Conservation (phyloP, 1,284 basidiomycete genomes). For the Amanita bisporigera region DNA sequence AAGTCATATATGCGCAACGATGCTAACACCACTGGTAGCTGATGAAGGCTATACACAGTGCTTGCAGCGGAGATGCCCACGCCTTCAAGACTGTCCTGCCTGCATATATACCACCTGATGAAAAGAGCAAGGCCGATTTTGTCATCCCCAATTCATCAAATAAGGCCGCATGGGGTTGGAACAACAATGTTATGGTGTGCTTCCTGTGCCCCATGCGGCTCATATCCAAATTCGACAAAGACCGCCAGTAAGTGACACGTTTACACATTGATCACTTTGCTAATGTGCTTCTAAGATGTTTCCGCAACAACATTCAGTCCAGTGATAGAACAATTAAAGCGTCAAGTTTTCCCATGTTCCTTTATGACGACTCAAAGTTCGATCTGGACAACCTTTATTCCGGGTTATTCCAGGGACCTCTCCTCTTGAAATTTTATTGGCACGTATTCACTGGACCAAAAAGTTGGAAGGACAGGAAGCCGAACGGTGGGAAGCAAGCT, state of each 20-base stretch:
- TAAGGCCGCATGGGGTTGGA: constrained; percentile 2
- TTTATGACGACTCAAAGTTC: neutral
- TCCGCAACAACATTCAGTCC: neutral
- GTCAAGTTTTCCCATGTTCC: neutral
- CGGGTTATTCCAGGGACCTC: neutral
- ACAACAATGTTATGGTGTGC: neutral
- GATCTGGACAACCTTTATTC: neutral
- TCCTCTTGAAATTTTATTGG: neutral
- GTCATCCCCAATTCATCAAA: constrained; percentile 1
- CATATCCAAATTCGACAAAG: neutral
- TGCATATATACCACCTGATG: neutral
- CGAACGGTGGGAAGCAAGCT: neutral
- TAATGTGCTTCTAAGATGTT: neutral
- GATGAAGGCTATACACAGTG: neutral
- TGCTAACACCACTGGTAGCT: neutral
- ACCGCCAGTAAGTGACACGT: neutral
- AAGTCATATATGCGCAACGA: neutral
- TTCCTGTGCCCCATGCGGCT: constrained; percentile 6
- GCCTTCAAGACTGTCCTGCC: neutral
- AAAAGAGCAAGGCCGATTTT: neutral
- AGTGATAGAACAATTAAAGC: neutral
- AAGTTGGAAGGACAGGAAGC: neutral
- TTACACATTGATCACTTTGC: neutral
- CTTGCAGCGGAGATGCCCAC: neutral
- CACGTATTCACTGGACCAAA: neutral